These are phyloP conservation scores for Bondarzewia mesenterica DNA, from an alignment of 1,284 basidiomycete genomes.

Conservation along the genomic window DNA sequence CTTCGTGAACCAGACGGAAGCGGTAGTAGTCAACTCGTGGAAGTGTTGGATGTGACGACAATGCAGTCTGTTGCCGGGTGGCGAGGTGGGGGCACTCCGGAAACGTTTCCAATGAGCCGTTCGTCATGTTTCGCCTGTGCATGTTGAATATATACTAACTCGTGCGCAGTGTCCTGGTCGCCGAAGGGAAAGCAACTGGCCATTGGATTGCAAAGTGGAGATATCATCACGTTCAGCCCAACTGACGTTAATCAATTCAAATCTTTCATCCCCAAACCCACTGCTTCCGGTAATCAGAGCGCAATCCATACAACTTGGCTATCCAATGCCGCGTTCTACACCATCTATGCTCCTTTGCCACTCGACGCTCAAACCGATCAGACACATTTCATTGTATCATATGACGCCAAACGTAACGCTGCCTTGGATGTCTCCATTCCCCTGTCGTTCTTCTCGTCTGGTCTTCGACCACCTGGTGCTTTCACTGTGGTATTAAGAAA, in stretches of 20 bases:
- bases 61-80: conserved; percentile 56
- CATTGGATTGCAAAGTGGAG: conserved; percentile 63
- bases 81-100: conserved; percentile 37
- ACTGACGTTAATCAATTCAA: conserved; percentile 47
- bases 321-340: conserved; percentile 64
- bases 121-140: conserved; percentile 17
- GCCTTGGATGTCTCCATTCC: conserved; percentile 40
- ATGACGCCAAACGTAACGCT: conserved; percentile 49
- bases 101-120: conserved; percentile 51
- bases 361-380: conserved; percentile 38
- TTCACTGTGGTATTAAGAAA: conserved; percentile 49
- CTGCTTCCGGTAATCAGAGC: conserved; percentile 37
- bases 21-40: conserved; percentile 31
- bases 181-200: conserved; percentile 83
- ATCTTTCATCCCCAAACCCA: conserved; percentile 50
- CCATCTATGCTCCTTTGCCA: conserved; percentile 50
- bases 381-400: conserved; percentile 51
- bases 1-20: conserved; percentile 37
- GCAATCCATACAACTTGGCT: conserved; percentile 64
- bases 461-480: conserved; percentile 44
- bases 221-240: conserved; percentile 64
- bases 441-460: conserved; percentile 41
- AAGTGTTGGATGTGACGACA: conserved; percentile 47
- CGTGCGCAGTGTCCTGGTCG: conserved; percentile 67
- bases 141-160: conserved; percentile 9